These are phyloP conservation scores for Russula brevipes DNA, from an alignment of 768 basidiomycete species.

Conservation along the genomic window DNA sequence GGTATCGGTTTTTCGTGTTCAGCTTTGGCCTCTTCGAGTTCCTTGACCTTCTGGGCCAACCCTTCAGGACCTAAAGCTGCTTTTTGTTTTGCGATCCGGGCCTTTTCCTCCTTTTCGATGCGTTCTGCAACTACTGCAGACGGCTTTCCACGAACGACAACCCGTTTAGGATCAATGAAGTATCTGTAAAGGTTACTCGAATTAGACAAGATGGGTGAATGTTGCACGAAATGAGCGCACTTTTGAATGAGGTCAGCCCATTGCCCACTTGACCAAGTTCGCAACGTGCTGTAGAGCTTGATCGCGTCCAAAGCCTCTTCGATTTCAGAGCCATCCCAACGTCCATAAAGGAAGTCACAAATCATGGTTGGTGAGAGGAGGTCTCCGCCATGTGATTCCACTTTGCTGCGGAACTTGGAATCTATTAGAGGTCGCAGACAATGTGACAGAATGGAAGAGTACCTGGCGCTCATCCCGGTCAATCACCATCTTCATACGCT, in stretches of 20 bases:
- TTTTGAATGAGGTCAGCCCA: conserved; percentile 75
- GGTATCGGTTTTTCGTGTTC: conserved; percentile 86
- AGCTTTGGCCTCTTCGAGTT: conserved; percentile 75
- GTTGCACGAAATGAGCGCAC: conserved; percentile 39
- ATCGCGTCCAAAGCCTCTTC: conserved; percentile 71
- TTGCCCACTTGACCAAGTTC: conserved; percentile 64
- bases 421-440: neutral
- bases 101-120: conserved; percentile 77
- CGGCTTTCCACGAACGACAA: conserved; percentile 83
- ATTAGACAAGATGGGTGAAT: neutral
- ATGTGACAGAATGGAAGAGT: neutral
- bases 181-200: conserved; percentile 47
- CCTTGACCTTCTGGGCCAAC: conserved; percentile 58
- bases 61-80: conserved; percentile 73
- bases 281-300: conserved; percentile 58
- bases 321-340: conserved; percentile 76
- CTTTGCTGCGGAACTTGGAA: conserved; percentile 66
- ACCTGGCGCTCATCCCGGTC: conserved; percentile 86
- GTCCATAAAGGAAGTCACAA: conserved; percentile 81
- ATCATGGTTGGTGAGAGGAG: conserved; percentile 72
- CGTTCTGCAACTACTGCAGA: conserved; percentile 77
- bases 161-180: conserved; percentile 63
- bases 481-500: conserved; percentile 81
- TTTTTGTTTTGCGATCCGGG: conserved; percentile 65
- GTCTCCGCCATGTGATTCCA: conserved; percentile 81